Evolutionary conservation across 768 basidiomycete genomes (phyloP).

Genomic region (Leccinum broughii): DNA sequence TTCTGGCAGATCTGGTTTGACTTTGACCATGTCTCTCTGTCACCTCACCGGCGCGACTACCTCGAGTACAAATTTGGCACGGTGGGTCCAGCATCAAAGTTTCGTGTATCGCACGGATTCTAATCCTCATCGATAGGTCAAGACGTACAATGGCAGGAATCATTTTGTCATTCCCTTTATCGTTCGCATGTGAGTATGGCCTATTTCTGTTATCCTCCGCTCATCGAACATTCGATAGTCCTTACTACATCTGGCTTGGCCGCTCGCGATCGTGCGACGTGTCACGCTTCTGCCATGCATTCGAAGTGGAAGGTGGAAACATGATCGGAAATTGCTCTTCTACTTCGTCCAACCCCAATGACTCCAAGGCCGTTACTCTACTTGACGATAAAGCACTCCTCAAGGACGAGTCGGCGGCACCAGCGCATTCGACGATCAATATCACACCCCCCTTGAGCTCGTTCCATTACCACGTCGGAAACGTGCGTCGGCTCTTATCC

Average conservation of each 20-base stretch:
- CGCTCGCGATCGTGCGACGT: constrained; percentile 63
- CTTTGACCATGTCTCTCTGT: constrained; percentile 54
- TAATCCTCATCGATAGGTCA: constrained; percentile 39
- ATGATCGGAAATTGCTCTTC: constrained; percentile 52
- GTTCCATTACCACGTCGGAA: constrained; percentile 61
- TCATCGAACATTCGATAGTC: constrained; percentile 34
- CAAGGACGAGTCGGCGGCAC: constrained; percentile 16
- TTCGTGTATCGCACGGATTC: not conserved
- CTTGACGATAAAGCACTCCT: constrained; percentile 43
- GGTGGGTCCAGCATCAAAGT: constrained; percentile 34
- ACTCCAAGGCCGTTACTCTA: constrained; percentile 37
- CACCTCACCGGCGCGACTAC: constrained; percentile 64
- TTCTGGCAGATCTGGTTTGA: constrained; percentile 80
- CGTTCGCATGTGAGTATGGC: constrained; percentile 53
- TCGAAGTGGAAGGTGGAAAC: constrained; percentile 66
- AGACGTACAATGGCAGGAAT: constrained; percentile 73
- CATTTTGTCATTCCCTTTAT: constrained; percentile 66
- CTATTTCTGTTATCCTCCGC: not conserved
- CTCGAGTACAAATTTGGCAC: constrained; percentile 80
- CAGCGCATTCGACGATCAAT: constrained; percentile 41
- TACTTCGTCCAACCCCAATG: constrained; percentile 33
- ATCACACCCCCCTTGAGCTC: constrained; percentile 56
- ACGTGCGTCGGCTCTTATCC: constrained; percentile 31
- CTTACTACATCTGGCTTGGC: constrained; percentile 78
- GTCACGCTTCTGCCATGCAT: constrained; percentile 54